Conservation (phyloP, 2,329 filamentous ascomycete species). For the Paecilomyces formosus region DNA sequence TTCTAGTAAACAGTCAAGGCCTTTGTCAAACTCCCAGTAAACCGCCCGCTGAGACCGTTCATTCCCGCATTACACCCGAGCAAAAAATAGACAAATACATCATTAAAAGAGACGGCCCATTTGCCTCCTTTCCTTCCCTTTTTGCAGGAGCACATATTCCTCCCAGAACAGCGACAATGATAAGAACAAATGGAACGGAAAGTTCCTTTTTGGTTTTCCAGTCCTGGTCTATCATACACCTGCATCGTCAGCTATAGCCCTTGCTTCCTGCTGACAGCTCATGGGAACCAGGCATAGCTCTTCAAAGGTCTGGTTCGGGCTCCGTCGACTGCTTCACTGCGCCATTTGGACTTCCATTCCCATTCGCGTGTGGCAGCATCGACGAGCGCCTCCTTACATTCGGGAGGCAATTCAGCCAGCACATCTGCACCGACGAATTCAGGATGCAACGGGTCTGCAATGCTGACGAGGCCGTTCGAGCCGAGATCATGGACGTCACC, state of each 20-base stretch:
- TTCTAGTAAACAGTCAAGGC: neutral
- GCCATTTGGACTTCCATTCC: conserved; percentile 70
- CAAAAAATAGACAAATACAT: neutral
- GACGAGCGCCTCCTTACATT: conserved; percentile 65
- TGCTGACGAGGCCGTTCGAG: conserved; percentile 33
- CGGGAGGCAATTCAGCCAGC: conserved; percentile 35
- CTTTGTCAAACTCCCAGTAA: neutral
- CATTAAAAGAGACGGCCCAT: neutral
- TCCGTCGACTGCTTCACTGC: conserved; percentile 55
- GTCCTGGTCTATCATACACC: neutral
- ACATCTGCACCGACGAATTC: conserved; percentile 33
- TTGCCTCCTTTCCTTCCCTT: neutral
- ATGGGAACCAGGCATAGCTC: conserved; percentile 35
- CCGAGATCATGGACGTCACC: conserved; percentile 33
- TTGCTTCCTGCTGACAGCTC: conserved; percentile 1
- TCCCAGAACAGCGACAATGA: neutral
- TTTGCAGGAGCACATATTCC: neutral
- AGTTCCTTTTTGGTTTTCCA: neutral
- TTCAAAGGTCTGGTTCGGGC: conserved; percentile 22
- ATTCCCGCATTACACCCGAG: neutral
- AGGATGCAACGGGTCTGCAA: conserved; percentile 25
- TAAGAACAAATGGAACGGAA: neutral
- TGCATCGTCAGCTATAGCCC: too few relatives aligned
- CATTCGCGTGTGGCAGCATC: conserved; percentile 57
- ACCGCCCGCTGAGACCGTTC: neutral